These are phyloP conservation scores for Jacaranda copaia DNA, from an alignment of 257 asterid genomes.

Conservation along the genomic window DNA sequence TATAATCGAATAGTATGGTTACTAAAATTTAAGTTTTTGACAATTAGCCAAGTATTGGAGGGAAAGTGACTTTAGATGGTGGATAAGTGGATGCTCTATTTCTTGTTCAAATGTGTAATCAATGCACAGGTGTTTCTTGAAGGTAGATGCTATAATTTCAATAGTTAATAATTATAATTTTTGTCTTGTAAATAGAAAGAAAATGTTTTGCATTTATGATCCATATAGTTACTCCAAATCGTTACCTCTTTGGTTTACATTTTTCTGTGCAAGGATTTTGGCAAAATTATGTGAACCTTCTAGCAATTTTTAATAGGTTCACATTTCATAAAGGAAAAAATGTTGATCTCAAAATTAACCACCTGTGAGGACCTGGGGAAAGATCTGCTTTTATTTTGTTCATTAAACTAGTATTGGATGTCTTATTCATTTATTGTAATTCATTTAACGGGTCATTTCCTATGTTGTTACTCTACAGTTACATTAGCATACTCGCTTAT, in stretches of 20 bases:
- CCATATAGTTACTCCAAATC: background rate
- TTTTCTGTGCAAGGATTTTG: background rate
- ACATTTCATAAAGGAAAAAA: too few species aligned
- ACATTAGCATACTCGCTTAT: conserved; percentile 58
- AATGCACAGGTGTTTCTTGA: background rate
- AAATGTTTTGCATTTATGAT: background rate
- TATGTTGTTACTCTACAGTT: conserved; percentile 48
- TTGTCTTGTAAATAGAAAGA: background rate
- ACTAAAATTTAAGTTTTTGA: background rate
- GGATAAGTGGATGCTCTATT: background rate
- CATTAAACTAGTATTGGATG: conserved; percentile 3
- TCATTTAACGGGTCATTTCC: background rate
- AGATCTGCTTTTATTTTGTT: background rate
- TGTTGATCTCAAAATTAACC: background rate
- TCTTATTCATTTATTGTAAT: conserved; percentile 4
- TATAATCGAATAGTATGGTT: background rate
- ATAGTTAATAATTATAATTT: background rate
- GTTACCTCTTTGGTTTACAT: background rate
- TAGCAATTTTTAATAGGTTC: background rate
- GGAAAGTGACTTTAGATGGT: background rate
- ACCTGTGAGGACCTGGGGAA: background rate
- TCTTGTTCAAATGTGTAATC: background rate
- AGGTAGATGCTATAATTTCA: background rate
- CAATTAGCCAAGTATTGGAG: background rate
- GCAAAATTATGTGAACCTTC: background rate